Percentiles rank a stretch among this genome's conserved stretches.
phyloP scores from a whole-genome alignment of 2,329 filamentous ascomycete species.

The Zymoseptoria passerinii region DNA sequence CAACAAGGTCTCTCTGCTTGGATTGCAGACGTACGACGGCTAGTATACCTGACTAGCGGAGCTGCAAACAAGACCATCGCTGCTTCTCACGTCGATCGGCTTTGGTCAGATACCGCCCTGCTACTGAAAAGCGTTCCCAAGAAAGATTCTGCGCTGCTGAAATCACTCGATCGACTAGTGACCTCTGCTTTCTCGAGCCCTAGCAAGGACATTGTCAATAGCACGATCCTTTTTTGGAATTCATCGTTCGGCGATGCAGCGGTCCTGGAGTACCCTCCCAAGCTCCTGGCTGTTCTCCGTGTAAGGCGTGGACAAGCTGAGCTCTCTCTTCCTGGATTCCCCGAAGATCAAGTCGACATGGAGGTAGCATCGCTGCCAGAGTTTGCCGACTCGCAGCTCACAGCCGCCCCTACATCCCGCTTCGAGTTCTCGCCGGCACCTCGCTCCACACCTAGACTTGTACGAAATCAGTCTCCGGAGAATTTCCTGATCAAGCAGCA shows the following conservation, averaged over 20 bases:
- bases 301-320: constrained; percentile 50
- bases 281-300: constrained; percentile 54
- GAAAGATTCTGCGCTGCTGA: constrained; percentile 49
- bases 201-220: constrained; percentile 43
- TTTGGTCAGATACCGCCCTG: constrained; percentile 42
- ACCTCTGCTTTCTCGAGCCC: constrained; percentile 47
- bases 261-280: constrained; percentile 51
- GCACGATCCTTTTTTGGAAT: constrained; percentile 60
- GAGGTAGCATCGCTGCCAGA: constrained; percentile 28
- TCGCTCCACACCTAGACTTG: background rate
- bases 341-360: constrained; percentile 29
- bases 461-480: constrained; percentile 2
- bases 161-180: constrained; percentile 45
- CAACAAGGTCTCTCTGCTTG: constrained; percentile 56
- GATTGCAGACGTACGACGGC: constrained; percentile 48
- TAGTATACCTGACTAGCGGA: constrained; percentile 6
- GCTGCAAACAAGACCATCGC: background rate
- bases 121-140: constrained; percentile 50
- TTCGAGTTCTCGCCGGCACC: background rate
- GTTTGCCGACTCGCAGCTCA: constrained; percentile 19
- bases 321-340: constrained; percentile 43
- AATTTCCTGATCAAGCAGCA: constrained; percentile 16
- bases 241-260: constrained; percentile 54
- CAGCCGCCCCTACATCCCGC: background rate
- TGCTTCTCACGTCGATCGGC: constrained; percentile 23